Evolutionary conservation across 1,284 basidiomycete species (phyloP), one percentile per base, ranked within the genome.

Genomic region (Filobasidium uniguttulatum): DNA sequence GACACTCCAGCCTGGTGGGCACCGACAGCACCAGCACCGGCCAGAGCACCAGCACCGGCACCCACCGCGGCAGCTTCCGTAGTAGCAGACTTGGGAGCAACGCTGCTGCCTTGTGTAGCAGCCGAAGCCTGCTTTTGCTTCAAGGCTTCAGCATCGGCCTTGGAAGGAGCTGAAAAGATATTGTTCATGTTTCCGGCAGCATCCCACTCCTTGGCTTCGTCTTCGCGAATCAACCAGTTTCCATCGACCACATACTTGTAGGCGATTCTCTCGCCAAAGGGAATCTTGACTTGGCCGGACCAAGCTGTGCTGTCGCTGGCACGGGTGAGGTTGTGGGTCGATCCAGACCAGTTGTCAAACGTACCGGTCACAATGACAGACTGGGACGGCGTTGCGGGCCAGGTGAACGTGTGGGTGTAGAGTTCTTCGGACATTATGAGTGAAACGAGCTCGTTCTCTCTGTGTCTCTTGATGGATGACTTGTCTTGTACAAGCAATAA

Each of bases 161-260:
- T 3, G 22, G 49, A 28, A 9, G 54, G 54, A 4, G 54, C 50
- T 10, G 54, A 49, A 44, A 41, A 55, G 46, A 63, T 64, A 53
- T 70, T 70, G 67, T 70, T 70, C 65, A 69, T 66, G 60, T 70
- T 70, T 34, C 68, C 68, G 37, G 65, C 64, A 40, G 66, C 62
- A 50, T 70, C 67, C 64, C 63, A 66, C 52, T 70, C 68, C 56
- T 68, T 70, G 30, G 65, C 62, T 57, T 70, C 68, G 54, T 69
- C 67, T 49, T 70, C 68, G 46, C 67, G 56, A 34, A 67, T 65
- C 58, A 66, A 66, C 68, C 68, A 70, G 43, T 69, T 63, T 56
- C 66, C 66, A 57, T 70, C 68, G 22, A 68, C 65, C 38, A 70
- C 66, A 55, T 69, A 70, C 58, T 70, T 70, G 63, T 66, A 70